phyloP scores from a whole-genome alignment of 1,284 basidiomycete species.

The Neotropicomus parvogracilis region DNA sequence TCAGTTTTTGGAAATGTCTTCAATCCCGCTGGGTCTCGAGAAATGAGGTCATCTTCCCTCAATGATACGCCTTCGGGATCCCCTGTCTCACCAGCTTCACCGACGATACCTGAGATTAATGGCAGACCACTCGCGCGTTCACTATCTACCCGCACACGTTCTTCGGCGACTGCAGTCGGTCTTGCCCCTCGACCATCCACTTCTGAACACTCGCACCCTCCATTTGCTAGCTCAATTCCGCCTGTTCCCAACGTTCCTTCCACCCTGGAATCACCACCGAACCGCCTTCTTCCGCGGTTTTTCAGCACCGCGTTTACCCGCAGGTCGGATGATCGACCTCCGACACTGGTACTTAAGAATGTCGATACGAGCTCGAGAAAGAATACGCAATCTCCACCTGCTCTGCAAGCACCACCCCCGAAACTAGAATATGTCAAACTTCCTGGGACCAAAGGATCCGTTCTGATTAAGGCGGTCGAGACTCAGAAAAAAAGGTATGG shows the following conservation, averaged over 20 bases:
- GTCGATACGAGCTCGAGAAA: conserved; percentile 36
- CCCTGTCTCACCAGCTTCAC: conserved; percentile 9
- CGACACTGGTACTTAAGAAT: conserved; percentile 32
- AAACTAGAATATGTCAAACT: conserved; percentile 87
- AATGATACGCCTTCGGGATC: conserved; percentile 19
- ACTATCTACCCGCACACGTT: conserved; percentile 21
- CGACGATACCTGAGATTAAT: conserved; percentile 17
- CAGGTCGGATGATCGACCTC: conserved; percentile 53
- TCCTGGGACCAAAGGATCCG: conserved; percentile 81
- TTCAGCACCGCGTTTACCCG: conserved; percentile 62
- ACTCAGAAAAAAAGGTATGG: conserved; percentile 78
- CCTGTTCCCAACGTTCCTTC: conserved; percentile 33
- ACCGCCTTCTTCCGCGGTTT: conserved; percentile 68
- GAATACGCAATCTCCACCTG: conserved; percentile 31
- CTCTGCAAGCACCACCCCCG: conserved; percentile 62
- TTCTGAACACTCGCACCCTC: conserved; percentile 14
- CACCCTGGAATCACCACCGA: conserved; percentile 40
- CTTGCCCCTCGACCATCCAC: conserved; percentile 26
- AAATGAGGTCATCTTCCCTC: conserved; percentile 30
- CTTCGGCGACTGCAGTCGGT: conserved; percentile 7
- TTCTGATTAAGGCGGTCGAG: conserved; percentile 80
- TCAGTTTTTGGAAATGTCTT: conserved; percentile 50
- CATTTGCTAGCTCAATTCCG: conserved; percentile 14
- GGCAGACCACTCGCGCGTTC: conserved; percentile 25
- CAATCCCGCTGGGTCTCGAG: conserved; percentile 19